These are phyloP conservation scores for Pythium folliculosum DNA, from an alignment of 352 stramenopile genomes.

Conservation along the genomic window DNA sequence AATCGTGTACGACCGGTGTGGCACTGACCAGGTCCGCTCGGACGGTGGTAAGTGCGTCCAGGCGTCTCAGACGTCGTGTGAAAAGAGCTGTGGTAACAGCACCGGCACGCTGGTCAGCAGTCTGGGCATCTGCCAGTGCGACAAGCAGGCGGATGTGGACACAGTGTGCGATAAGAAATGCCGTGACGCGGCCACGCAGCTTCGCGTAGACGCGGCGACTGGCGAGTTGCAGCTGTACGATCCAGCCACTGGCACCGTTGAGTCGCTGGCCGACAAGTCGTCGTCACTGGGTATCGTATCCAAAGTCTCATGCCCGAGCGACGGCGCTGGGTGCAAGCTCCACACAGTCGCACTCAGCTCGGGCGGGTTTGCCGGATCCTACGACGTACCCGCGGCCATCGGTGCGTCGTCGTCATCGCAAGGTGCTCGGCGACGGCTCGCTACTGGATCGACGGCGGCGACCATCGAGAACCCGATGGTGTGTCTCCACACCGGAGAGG, in stretches of 20 bases:
- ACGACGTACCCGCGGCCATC: slow-evolving; percentile 41
- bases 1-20: slow-evolving; percentile 89
- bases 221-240: slow-evolving; percentile 66
- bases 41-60: slow-evolving; percentile 70
- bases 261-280: slow-evolving; percentile 22
- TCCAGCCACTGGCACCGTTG: slow-evolving; percentile 36
- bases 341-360: slow-evolving; percentile 51
- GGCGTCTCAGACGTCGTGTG: slow-evolving; percentile 41
- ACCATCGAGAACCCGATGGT: slow-evolving; percentile 87
- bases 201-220: slow-evolving; percentile 40
- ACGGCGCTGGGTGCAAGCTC: slow-evolving; percentile 47
- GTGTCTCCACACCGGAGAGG: slow-evolving; percentile 77
- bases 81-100: slow-evolving; percentile 63
- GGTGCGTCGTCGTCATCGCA: slow-evolving; percentile 16
- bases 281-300: slow-evolving; percentile 39
- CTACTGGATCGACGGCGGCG: background rate
- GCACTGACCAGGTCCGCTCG: slow-evolving; percentile 68
- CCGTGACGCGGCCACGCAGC: slow-evolving; percentile 43
- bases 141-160: slow-evolving; percentile 71
- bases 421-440: slow-evolving; percentile 25
- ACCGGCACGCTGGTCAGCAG: slow-evolving; percentile 75
- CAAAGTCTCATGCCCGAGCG: slow-evolving; percentile 47
- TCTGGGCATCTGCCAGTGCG: slow-evolving; percentile 88
- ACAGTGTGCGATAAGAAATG: slow-evolving; percentile 82
- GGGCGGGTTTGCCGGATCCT: slow-evolving; percentile 65